Percentiles rank a stretch among this genome's conserved stretches.
These are phyloP conservation scores for Backusella australiensis DNA, from an alignment of 192 early-diverging fungal genomes.

Conservation along the genomic window DNA sequence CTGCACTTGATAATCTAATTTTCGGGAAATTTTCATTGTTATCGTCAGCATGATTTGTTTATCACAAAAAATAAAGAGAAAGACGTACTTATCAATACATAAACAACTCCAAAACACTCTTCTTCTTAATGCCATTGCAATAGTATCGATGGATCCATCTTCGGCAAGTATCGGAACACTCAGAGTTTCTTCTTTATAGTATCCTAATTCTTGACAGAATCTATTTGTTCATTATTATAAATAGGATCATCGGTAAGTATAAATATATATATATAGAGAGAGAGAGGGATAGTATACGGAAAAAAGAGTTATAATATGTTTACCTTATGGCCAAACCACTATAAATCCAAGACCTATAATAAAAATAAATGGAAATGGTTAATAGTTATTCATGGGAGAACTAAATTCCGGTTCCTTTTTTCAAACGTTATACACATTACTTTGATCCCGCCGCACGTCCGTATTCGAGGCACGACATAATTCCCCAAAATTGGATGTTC, in stretches of 20 bases:
- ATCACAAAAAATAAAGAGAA: not conserved
- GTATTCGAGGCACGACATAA: conserved; percentile 31
- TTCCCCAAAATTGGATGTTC: conserved; percentile 42
- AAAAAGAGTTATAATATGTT: not conserved
- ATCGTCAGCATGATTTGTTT: not conserved
- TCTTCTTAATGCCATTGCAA: conserved; percentile 32
- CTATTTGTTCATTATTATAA: not conserved
- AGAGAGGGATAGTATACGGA: not conserved
- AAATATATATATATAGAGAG: too few relatives aligned
- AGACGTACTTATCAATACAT: conserved; percentile 42
- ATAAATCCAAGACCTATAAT: conserved; percentile 46
- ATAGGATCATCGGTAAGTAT: not conserved
- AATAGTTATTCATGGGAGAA: not conserved
- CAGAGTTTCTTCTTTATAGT: conserved; percentile 44
- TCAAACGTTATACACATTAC: not conserved
- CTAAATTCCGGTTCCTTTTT: not conserved
- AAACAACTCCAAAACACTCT: conserved; percentile 53
- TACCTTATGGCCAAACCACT: conserved; percentile 49
- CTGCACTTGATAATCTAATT: conserved; percentile 30
- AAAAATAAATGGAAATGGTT: not conserved
- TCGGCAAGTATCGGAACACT: conserved; percentile 31
- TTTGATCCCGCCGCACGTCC: conserved; percentile 27
- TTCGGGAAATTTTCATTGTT: not conserved
- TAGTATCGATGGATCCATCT: conserved; percentile 41
- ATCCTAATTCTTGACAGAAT: conserved; percentile 46